phyloP scores from a whole-genome alignment of 78 protist species.

The Emiliania huxleyi region DNA sequence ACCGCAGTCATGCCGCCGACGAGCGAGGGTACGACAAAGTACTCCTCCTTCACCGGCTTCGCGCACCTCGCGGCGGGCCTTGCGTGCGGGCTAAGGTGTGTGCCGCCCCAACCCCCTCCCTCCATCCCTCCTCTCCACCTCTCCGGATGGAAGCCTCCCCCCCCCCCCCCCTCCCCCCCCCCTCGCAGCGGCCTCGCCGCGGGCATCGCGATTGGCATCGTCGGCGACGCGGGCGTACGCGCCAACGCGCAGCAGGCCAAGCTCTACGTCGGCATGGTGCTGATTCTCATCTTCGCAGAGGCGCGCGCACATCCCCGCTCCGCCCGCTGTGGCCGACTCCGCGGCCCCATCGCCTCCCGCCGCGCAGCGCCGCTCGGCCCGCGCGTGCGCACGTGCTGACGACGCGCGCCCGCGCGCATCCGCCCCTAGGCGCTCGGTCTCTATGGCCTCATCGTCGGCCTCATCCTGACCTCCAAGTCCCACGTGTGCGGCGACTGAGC shows the following conservation, averaged over 20 bases:
- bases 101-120: too few species aligned
- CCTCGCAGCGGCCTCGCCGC: conserved; percentile 94
- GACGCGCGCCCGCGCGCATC: too few species aligned
- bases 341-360: too few species aligned
- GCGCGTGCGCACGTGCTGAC: too few species aligned
- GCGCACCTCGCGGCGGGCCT: conserved; percentile 73
- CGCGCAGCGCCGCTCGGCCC: too few species aligned
- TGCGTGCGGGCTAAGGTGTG: conserved; percentile 54
- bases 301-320: too few species aligned
- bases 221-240: conserved; percentile 93
- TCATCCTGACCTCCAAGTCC: conserved; percentile 61
- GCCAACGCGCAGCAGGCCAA: conserved; percentile 75
- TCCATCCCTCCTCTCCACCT: too few species aligned
- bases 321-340: too few species aligned
- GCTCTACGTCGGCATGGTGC: conserved; percentile 86
- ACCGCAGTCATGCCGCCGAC: background rate
- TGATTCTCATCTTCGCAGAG: conserved; percentile 94
- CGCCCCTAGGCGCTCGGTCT: too few species aligned
- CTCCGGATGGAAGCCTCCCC: too few species aligned
- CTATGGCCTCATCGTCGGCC: conserved; percentile 90
- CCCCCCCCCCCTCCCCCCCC: too few species aligned
- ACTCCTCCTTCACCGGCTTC: conserved; percentile 59
- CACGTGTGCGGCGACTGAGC: background rate
- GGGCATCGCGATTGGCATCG: conserved; percentile 93
- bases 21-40: background rate